A percentile compares a stretch with the other conserved stretches of the same genome.
Conservation (phyloP, 495 filamentous ascomycete genomes). For the Emericellopsis terricola region DNA sequence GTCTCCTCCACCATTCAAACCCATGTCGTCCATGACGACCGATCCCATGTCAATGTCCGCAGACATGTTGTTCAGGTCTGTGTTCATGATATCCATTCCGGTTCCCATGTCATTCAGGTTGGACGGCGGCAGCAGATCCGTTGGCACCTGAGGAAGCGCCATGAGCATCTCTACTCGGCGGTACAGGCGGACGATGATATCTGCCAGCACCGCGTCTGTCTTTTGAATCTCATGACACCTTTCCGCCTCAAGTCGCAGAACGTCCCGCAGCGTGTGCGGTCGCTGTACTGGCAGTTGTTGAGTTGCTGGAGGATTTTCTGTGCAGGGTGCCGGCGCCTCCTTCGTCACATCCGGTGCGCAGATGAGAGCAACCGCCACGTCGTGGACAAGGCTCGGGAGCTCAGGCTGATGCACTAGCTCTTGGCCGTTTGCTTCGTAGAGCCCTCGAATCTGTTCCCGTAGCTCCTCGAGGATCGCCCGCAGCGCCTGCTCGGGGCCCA, state of each 20-base stretch:
- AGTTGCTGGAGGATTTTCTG: slow-evolving; percentile 9
- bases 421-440: neutral
- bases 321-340: slow-evolving; percentile 18
- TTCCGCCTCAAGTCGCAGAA: slow-evolving; percentile 44
- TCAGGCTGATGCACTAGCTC: slow-evolving; percentile 18
- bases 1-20: slow-evolving; percentile 6
- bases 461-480: slow-evolving; percentile 51
- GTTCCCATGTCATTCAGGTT: slow-evolving; percentile 8
- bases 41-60: slow-evolving; percentile 8
- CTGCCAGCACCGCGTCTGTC: slow-evolving; percentile 40
- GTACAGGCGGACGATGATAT: slow-evolving; percentile 57
- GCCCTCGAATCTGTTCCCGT: neutral
- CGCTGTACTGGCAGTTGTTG: slow-evolving; percentile 8
- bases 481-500: slow-evolving; percentile 48
- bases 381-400: slow-evolving; percentile 41
- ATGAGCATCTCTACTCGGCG: slow-evolving; percentile 51
- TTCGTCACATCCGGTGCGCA: slow-evolving; percentile 43
- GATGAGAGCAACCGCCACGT: slow-evolving; percentile 55
- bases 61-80: too few relatives aligned
- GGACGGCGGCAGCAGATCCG: slow-evolving; percentile 11
- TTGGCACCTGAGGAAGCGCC: slow-evolving; percentile 13
- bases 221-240: slow-evolving; percentile 43
- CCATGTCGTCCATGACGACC: slow-evolving; percentile 2
- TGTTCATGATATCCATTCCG: too few relatives aligned
- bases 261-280: slow-evolving; percentile 40